A percentile compares a stretch with the other conserved stretches of the same genome.
Conservation (phyloP, 345 rosid species). For the Eucalyptus lansdowneana region DNA sequence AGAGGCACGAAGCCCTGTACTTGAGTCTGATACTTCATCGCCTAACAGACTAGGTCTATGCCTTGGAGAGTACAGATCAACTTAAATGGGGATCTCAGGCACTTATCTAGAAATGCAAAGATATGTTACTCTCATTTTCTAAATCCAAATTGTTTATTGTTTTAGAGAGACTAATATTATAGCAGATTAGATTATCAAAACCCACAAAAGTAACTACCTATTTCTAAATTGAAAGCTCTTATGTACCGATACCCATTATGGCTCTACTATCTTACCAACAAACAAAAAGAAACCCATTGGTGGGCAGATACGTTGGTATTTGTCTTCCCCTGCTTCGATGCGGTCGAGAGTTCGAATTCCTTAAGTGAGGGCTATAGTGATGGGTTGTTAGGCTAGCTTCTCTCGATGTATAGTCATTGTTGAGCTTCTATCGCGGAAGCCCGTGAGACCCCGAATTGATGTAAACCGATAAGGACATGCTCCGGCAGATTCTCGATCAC, state of each 20-base stretch:
- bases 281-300: no score
- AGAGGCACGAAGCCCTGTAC: no score
- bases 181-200: no score
- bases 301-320: rapidly evolving
- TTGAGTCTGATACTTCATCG: no score
- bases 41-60: no score
- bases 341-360: rapidly evolving
- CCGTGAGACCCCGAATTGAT: rapidly evolving
- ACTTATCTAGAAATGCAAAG: no score
- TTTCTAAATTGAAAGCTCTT: no score
- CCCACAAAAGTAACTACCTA: no score
- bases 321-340: rapidly evolving
- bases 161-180: no score
- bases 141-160: no score
- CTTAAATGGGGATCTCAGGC: rapidly evolving
- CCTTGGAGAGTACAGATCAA: no score
- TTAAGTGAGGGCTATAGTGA: rapidly evolving
- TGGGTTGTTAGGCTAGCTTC: rapidly evolving
- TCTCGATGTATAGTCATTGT: rapidly evolving
- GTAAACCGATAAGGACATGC: rapidly evolving
- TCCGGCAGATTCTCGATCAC: rapidly evolving
- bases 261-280: no score
- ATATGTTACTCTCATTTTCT: rapidly evolving
- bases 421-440: rapidly evolving
- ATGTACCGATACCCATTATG: rapidly evolving